These are phyloP conservation scores for Neurospora sp. DNA, from an alignment of 2,329 filamentous ascomycete species.

Conservation along the genomic window DNA sequence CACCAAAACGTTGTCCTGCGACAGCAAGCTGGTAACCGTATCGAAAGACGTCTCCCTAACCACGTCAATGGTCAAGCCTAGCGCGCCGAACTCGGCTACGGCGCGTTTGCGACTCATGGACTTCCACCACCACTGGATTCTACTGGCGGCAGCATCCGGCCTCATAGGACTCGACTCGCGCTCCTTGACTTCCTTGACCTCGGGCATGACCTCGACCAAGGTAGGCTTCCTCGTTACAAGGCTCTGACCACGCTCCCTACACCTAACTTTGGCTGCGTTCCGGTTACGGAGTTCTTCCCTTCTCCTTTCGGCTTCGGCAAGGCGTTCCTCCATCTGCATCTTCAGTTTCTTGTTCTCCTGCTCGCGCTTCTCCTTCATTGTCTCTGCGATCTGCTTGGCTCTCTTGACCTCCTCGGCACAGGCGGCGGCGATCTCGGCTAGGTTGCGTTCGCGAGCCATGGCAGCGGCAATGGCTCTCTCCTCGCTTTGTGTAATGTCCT, in stretches of 20 bases:
- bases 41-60: constrained; percentile 65
- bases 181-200: constrained; percentile 41
- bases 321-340: constrained; percentile 67
- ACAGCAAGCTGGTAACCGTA: constrained; percentile 58
- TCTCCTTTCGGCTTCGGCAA: constrained; percentile 66
- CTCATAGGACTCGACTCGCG: constrained; percentile 36
- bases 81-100: constrained; percentile 53
- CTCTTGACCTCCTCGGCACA: constrained; percentile 77
- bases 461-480: constrained; percentile 69
- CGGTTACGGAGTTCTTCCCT: constrained; percentile 53
- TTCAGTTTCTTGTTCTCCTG: constrained; percentile 60
- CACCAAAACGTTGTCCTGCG: constrained; percentile 54
- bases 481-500: constrained; percentile 57
- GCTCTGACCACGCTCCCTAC: constrained; percentile 43
- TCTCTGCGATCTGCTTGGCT: constrained; percentile 73
- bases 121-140: constrained; percentile 64
- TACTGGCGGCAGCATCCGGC: constrained; percentile 51
- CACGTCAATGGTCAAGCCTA: constrained; percentile 60
- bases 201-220: constrained; percentile 33
- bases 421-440: constrained; percentile 70
- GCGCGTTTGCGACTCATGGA: constrained; percentile 44
- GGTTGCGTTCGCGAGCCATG: constrained; percentile 66
- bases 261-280: constrained; percentile 33
- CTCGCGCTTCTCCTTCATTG: constrained; percentile 70
- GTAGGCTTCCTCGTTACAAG: constrained; percentile 37